phyloP scores from a whole-genome alignment of 169 alveolate genomes.

The Perkinsus chesapeaki region DNA sequence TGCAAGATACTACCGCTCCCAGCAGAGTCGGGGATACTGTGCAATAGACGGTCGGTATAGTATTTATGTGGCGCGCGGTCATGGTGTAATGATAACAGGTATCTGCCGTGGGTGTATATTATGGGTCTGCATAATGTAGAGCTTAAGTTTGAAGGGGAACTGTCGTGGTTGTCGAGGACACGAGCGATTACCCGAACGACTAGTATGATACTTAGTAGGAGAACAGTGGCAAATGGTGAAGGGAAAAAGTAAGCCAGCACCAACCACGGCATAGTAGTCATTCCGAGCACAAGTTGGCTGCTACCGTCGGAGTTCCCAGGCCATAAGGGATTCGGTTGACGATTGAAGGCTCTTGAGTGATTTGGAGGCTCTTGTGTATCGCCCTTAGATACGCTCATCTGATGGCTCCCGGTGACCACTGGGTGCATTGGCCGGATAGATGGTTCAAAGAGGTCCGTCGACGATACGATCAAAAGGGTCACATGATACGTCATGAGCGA shows the following conservation, averaged over 20 bases:
- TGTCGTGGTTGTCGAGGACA: constrained; percentile 25
- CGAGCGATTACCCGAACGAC: constrained; percentile 26
- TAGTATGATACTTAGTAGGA: constrained; percentile 12
- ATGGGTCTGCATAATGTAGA: constrained; percentile 26
- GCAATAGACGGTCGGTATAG: constrained; percentile 13
- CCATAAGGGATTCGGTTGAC: too few species aligned
- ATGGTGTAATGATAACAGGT: neutral
- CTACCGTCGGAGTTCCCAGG: too few species aligned
- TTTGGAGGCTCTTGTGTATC: neutral
- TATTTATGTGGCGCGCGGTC: neutral
- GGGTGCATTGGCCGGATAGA: constrained; percentile 40
- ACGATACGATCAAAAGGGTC: neutral
- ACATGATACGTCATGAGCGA: neutral
- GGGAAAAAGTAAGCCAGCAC: constrained; percentile 2
- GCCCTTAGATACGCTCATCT: neutral
- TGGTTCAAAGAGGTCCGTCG: neutral
- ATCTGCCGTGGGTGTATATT: constrained; percentile 23
- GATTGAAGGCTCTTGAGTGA: too few species aligned
- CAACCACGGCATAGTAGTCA: too few species aligned
- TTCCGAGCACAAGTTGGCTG: too few species aligned
- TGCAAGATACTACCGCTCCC: constrained; percentile 17
- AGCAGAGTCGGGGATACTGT: constrained; percentile 18
- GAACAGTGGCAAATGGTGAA: constrained; percentile 23
- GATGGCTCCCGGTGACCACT: constrained; percentile 29
- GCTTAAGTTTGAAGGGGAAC: constrained; percentile 9